phyloP scores from a whole-genome alignment of 352 stramenopile genomes.

The Blastocystis sp. region DNA sequence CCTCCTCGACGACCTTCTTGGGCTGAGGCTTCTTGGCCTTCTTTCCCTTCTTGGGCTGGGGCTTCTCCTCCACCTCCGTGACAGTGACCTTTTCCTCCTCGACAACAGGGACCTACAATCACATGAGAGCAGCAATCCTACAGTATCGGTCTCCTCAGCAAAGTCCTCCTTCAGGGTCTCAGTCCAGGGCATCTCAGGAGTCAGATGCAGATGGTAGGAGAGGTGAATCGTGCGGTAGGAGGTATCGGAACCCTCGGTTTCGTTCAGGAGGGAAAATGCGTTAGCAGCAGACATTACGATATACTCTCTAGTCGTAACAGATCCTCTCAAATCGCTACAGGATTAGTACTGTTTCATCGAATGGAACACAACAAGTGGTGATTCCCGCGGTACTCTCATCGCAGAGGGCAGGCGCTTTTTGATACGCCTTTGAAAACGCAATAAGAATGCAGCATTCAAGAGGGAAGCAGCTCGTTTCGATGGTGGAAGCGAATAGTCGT shows the following conservation, averaged over 20 bases:
- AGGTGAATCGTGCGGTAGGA: constrained; percentile 41
- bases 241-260: constrained; percentile 49
- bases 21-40: constrained; percentile 33
- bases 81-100: not conserved
- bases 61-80: not conserved
- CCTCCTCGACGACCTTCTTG: not conserved
- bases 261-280: constrained; percentile 22
- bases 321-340: not conserved
- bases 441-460: not conserved
- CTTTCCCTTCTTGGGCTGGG: not conserved
- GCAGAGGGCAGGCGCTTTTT: not conserved
- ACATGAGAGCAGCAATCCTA: not conserved
- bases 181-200: constrained; percentile 16
- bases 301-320: not conserved
- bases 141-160: not conserved
- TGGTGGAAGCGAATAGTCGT: not conserved
- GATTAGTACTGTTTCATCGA: not conserved
- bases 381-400: not conserved
- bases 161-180: constrained; percentile 41
- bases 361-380: not conserved
- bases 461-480: not conserved
- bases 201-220: not conserved
- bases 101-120: not conserved
- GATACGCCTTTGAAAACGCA: not conserved
- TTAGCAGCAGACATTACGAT: constrained; percentile 22